Base-by-base conservation (phyloP, 495 filamentous ascomycete species). In the Aspergillus wentii region DNA sequence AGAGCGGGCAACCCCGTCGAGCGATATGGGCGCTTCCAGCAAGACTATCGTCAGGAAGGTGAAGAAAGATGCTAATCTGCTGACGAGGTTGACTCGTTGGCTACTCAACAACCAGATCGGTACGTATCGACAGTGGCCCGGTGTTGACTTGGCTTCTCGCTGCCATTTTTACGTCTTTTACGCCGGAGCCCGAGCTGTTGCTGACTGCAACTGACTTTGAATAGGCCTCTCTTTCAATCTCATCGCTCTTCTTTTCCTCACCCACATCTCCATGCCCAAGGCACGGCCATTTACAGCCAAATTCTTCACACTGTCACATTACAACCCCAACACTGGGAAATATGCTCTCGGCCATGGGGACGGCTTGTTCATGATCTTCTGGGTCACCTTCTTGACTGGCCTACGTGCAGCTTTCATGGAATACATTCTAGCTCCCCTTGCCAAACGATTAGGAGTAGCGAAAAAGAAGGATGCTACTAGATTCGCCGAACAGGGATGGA, bases 401-500 rank as follows among this genome's bases (percentile, higher is more conserved):
- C 65, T 88, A 21, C 79, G 86, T 35, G 83, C 81, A 7, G 71
- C 71, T 14, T 57, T 78, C 14, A 85, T 92, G 74, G 82, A 87
- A 40, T 83, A 88, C 54, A 40, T 89, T 9, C 71, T 92, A n/a
- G 72, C 74, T 20, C 86, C 86, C 11, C 62, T 85, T 15, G 86
- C 82, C 13, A 73, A 70, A 27, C 65, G 11, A 68, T 68, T 41
- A 84, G 26, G 86, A 16, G 68, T 92, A 33, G 59, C 64, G 25
- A 65, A 62, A 43, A 37, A 9, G 15, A 89, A 86, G 56, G 80
- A 72, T 11, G 52, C 76, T 22, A 75, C 79, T 11, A 67, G 87
- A 34, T 92, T 94, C 66, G 79, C 83, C 35, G 87, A 94, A 56
- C 87, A 94, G 59, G 83, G 75, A 26, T 94, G 85, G 82, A 65